Percentiles rank a stretch among this genome's conserved stretches.
These are phyloP conservation scores for Crithidia expoeki DNA, from an alignment of 208 protist genomes.

Conservation along the genomic window DNA sequence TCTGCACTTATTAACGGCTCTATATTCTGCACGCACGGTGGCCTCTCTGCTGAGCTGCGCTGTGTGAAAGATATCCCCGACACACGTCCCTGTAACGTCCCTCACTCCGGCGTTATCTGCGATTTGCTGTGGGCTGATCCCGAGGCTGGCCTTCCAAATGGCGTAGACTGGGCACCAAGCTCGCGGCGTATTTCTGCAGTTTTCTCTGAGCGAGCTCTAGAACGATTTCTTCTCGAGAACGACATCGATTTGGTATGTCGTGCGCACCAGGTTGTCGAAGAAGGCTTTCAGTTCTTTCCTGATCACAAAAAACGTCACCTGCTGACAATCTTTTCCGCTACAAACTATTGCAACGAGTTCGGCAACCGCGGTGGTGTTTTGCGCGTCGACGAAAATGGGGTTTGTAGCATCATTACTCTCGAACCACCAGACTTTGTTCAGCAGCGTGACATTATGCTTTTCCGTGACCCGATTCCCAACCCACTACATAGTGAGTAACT, in stretches of 20 bases:
- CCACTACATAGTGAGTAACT: conserved; percentile 21
- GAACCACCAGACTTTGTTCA: conserved; percentile 83
- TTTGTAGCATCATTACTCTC: conserved; percentile 94
- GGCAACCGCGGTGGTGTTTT: conserved; percentile 99
- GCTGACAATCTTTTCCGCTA: conserved; percentile 99
- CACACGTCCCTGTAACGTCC: conserved; percentile 97
- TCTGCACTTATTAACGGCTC: conserved; percentile 98
- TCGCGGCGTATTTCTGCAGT: conserved; percentile 98
- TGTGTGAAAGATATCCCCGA: conserved; percentile 92
- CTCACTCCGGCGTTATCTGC: conserved; percentile 98
- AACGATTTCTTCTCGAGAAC: conserved; percentile 96
- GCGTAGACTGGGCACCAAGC: conserved; percentile 97
- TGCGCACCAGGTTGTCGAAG: conserved; percentile 99
- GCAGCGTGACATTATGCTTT: conserved; percentile 71
- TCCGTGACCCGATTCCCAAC: conserved; percentile 46
- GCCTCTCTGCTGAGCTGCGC: conserved; percentile 95
- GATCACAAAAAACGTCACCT: conserved; percentile 94
- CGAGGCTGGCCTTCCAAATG: conserved; percentile 91
- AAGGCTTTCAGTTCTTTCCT: conserved; percentile 99
- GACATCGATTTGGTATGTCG: conserved; percentile 99
- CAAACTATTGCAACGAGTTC: conserved; percentile 99
- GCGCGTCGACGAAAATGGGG: conserved; percentile 95
- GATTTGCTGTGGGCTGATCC: conserved; percentile 99
- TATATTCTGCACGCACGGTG: conserved; percentile 99
- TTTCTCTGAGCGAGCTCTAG: conserved; percentile 97